Percentiles rank a stretch among this genome's conserved stretches.
phyloP scores from a whole-genome alignment of 2,329 filamentous ascomycete genomes.

The Fusarium continuum region DNA sequence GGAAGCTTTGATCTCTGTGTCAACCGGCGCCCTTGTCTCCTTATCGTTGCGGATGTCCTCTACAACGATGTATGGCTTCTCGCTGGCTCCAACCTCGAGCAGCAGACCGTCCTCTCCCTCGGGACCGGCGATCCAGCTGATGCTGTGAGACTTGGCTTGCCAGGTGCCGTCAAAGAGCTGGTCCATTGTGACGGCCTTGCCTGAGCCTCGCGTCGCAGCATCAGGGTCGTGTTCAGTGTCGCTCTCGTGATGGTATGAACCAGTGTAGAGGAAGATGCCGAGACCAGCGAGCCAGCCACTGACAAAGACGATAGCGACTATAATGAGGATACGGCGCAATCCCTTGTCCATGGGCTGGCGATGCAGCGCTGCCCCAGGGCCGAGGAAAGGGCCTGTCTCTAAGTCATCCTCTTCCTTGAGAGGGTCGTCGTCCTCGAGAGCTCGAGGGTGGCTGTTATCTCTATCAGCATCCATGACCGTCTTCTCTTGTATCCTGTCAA shows the following conservation, averaged over 20 bases:
- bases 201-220: conserved; percentile 70
- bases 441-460: conserved; percentile 45
- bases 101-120: conserved; percentile 84
- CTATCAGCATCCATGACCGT: conserved; percentile 47
- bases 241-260: conserved; percentile 72
- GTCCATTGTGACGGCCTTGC: conserved; percentile 77
- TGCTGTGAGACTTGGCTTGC: conserved; percentile 68
- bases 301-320: conserved; percentile 67
- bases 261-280: conserved; percentile 70
- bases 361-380: conserved; percentile 49
- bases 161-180: conserved; percentile 75
- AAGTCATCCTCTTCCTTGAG: conserved; percentile 52
- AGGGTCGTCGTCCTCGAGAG: conserved; percentile 57
- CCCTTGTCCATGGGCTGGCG: conserved; percentile 71
- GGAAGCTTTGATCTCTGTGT: conserved; percentile 46
- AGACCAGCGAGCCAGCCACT: conserved; percentile 75
- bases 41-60: conserved; percentile 76
- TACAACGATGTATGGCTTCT: conserved; percentile 81
- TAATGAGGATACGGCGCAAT: conserved; percentile 69
- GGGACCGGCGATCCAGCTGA: conserved; percentile 80
- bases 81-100: conserved; percentile 72
- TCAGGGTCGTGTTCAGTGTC: conserved; percentile 72
- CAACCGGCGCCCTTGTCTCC: conserved; percentile 47
- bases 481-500: conserved; percentile 76
- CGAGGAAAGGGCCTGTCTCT: conserved; percentile 64